Conservation (phyloP, 306 rosid genomes). For the Vigna reflexopilosa region DNA sequence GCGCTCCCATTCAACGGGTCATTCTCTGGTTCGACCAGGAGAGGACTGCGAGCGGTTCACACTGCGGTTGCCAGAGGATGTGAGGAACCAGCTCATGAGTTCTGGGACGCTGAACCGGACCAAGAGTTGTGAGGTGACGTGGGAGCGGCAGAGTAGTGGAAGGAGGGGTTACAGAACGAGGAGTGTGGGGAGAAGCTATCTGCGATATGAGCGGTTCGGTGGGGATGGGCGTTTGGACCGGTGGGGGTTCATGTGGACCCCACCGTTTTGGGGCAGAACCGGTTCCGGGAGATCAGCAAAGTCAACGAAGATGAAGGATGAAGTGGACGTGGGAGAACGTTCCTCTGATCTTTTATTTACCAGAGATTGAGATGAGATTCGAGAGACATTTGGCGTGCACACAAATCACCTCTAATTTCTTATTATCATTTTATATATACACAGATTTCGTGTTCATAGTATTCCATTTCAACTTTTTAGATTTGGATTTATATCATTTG, state of each 20-base stretch:
- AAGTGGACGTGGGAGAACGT: conserved; percentile 46
- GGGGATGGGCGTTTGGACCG: conserved; percentile 31
- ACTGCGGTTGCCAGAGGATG: conserved; percentile 69
- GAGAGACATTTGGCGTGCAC: background rate
- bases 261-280: conserved; percentile 45
- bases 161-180: conserved; percentile 57
- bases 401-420: background rate
- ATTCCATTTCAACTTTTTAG: background rate
- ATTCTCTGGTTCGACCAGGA: conserved; percentile 43
- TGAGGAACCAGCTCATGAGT: conserved; percentile 57
- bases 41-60: conserved; percentile 66
- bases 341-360: conserved; percentile 48
- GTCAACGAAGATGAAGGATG: conserved; percentile 1
- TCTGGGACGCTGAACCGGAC: conserved; percentile 50
- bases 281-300: conserved; percentile 39
- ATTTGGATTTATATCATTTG: background rate
- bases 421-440: background rate
- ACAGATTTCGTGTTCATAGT: conserved; percentile 9
- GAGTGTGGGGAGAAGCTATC: conserved; percentile 39
- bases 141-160: conserved; percentile 54
- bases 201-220: conserved; percentile 38
- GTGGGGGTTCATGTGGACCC: conserved; percentile 53
- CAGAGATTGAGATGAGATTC: background rate
- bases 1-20: conserved; percentile 65
- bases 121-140: conserved; percentile 51